phyloP scores from a whole-genome alignment of 768 basidiomycete genomes.

The Hygrophoropsis aurantiaca region DNA sequence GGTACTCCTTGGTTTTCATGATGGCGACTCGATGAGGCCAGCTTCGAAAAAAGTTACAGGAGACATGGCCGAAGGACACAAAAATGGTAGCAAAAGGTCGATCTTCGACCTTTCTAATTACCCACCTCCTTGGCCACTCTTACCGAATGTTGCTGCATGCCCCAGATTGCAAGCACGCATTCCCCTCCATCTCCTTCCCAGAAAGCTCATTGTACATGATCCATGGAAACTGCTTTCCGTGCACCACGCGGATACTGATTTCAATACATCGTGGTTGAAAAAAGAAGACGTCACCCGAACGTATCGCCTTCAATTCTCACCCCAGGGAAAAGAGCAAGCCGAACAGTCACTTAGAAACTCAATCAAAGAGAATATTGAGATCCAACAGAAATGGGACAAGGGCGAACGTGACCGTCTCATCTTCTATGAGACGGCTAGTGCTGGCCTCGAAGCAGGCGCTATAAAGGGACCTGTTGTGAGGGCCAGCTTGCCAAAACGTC shows the following conservation, averaged over 20 bases:
- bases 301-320: slow-evolving; percentile 27
- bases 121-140: no score
- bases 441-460: no score
- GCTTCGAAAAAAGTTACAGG: background rate
- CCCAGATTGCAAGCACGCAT: slow-evolving; percentile 33
- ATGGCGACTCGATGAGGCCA: background rate
- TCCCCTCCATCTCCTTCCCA: slow-evolving; percentile 36
- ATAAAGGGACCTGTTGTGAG: slow-evolving; percentile 15
- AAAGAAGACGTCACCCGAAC: slow-evolving; percentile 29
- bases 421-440: slow-evolving; percentile 21
- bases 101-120: no score
- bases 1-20: background rate
- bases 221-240: slow-evolving; percentile 36
- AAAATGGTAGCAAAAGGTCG: no score
- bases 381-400: slow-evolving; percentile 2
- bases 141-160: slow-evolving; percentile 22
- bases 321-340: background rate
- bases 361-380: background rate
- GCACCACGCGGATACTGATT: background rate
- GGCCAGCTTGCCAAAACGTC: slow-evolving; percentile 27
- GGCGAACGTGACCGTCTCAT: slow-evolving; percentile 13
- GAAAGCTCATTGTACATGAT: slow-evolving; percentile 44
- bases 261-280: slow-evolving; percentile 21
- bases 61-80: no score
- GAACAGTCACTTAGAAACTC: background rate